A percentile compares a stretch with the other conserved stretches of the same genome.
phyloP scores from a whole-genome alignment of 2,329 filamentous ascomycete genomes.

The Colletotrichum lupini region DNA sequence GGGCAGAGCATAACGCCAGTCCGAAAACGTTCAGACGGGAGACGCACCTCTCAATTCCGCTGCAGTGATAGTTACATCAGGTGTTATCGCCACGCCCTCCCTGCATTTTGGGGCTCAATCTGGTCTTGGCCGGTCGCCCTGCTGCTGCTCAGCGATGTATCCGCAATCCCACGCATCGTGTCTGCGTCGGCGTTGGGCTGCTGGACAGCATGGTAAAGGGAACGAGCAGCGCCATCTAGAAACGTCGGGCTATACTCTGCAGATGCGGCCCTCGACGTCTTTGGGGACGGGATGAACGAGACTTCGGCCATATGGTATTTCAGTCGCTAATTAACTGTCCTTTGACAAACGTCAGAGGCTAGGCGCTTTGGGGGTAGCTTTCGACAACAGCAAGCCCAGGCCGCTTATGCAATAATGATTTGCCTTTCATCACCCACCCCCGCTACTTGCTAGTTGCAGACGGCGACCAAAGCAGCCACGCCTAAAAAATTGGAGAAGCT shows the following conservation, averaged over 20 bases:
- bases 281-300: background rate
- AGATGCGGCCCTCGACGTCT: background rate
- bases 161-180: background rate
- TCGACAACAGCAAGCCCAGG: background rate
- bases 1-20: background rate
- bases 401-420: slow-evolving; percentile 9
- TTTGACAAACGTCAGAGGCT: background rate
- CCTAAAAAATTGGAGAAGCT: slow-evolving; percentile 11
- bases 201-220: background rate
- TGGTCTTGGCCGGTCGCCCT: background rate
- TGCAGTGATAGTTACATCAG: background rate
- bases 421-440: background rate
- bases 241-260: no score
- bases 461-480: background rate
- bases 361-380: background rate
- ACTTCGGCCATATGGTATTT: background rate
- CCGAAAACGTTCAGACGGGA: slow-evolving; percentile 14
- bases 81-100: slow-evolving; percentile 19
- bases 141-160: background rate
- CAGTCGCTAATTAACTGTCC: background rate
- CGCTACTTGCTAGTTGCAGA: background rate
- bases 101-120: slow-evolving; percentile 13
- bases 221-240: background rate
- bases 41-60: slow-evolving; percentile 6
- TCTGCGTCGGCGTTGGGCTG: background rate